A percentile compares a stretch with the other conserved stretches of the same genome.
Evolutionary conservation across 1,139 yeast species (phyloP).

Genomic region (Hyphopichia wangnamkhiaoensis): DNA sequence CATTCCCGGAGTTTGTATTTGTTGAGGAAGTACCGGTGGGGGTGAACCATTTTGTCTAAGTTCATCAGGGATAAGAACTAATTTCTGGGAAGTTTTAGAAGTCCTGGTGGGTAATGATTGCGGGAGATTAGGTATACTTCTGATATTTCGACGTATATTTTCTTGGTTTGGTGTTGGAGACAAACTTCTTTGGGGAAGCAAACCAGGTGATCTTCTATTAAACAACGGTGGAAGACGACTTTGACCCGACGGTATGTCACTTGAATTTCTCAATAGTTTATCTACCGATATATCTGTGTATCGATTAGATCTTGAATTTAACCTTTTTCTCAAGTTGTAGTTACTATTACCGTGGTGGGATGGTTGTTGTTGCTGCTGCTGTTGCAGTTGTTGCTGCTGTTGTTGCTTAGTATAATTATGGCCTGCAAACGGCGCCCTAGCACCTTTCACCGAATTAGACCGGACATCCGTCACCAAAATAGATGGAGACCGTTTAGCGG

Average conservation of each 20-base stretch:
- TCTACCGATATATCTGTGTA: conserved; percentile 75
- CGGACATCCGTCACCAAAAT: conserved; percentile 90
- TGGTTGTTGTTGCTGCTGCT: conserved; percentile 19
- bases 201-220: conserved; percentile 10
- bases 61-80: conserved; percentile 84
- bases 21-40: conserved; percentile 15
- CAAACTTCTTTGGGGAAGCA: conserved; percentile 9
- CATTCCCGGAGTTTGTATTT: conserved; percentile 2
- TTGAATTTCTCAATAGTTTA: conserved; percentile 66
- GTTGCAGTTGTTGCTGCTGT: conserved; percentile 20
- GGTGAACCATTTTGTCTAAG: conserved; percentile 16
- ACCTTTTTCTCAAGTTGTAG: conserved; percentile 21
- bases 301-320: conserved; percentile 36
- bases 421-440: conserved; percentile 87
- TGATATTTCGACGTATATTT: conserved; percentile 26
- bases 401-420: conserved; percentile 47
- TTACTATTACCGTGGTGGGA: conserved; percentile 12
- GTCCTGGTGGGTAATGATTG: conserved; percentile 82
- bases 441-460: conserved; percentile 53
- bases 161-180: conserved; percentile 11
- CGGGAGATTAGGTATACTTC: conserved; percentile 56
- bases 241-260: conserved; percentile 85
- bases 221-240: conserved; percentile 46
- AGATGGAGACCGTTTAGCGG: conserved; percentile 90
- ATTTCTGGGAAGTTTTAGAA: conserved; percentile 79